Evolutionary conservation across 805 yeast species (phyloP), one percentile per base, ranked within the genome.

Genomic region (Maudiozyma bulderi): DNA sequence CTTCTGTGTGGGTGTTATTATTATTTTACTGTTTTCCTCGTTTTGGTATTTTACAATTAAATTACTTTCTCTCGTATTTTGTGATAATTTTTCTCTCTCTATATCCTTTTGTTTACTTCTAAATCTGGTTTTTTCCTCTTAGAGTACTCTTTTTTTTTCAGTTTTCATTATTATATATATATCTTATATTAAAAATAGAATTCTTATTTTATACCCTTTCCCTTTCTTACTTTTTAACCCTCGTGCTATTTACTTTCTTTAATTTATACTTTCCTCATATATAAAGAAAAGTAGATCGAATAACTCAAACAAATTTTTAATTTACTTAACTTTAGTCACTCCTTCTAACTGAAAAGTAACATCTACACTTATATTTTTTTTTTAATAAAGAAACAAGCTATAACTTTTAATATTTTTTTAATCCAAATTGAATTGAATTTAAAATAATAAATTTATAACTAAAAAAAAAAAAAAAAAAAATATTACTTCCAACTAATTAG

Each of bases 401-500:
- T 20, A 20, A 20, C 26, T 20, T 20, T 20, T 20, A 20, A 20
- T 20, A 20, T 20, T 20, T 20, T 20, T 20, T 20, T 20, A 20
- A 20, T 20, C 26, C 26, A 20, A 20, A 20, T 20, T 20, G 26
- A 2, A 20, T 20, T 20, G 26, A 20, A 20, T 20, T 20, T 20
- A 20, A 20, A 20, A 20, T 20, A 20, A 20, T 20, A 20, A 20
- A 20, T 20, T 20, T 20, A 20, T 20, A 20, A 20, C 26, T 20
- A 20, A 20, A 20, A 20, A 20, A 20, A n/a, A 35, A n/a, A 20
- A 2, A 3, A 20, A 20, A 20, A 20, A 20, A 20, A n/a, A 35
- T 13, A 9, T 32, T 32, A 14, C 13, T n/a, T 43, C 52, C 49
- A 52, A 52, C 54, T 47, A 45, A 20, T 15, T 34, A 49, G 54